Evolutionary conservation across 2,329 filamentous ascomycete species (phyloP), one percentile per base, ranked within the genome.

Genomic region (Apiospora koreana): DNA sequence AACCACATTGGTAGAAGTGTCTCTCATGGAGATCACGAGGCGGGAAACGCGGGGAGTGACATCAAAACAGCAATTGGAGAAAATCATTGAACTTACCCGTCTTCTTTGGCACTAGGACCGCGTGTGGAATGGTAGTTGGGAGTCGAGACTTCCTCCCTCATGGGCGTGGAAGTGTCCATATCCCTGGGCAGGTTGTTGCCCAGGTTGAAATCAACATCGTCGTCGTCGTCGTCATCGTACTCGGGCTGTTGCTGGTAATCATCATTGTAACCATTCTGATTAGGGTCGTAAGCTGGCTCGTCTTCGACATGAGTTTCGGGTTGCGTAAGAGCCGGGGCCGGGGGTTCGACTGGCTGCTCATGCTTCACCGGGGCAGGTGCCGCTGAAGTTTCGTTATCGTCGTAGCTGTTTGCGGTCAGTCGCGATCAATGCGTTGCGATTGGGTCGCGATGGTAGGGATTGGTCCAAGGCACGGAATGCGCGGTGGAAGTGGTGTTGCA

Each of bases 31-130:
- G 31, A 62, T 62, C 54, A 62, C 9, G 54, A 38, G 54, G 54
- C 41, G 23, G 65, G 65, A 65, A 65, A 74, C 41, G 69, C 68
- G 74, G 35, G 66, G 46, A 72, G 68, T 31, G 66, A 62, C 31
- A 62, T 31, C 25, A 72, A 62, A 38, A n/a, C 35, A 62, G 54
- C 54, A 71, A 69, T 69, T 69, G 73, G 71, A 76, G 72, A 71
- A 74, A 72, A 74, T 74, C 73, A 76, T 74, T 71, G 69, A 75
- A 90, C 94, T 95, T 91, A 97, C 94, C 94, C 94, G 80, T 97
- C 94, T 89, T 97, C 94, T 83, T 97, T 97, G 70, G 95, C 93
- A 72, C 91, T 92, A 72, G 93, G 90, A 71, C 87, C 89, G 74
- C 85, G 83, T 16, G 76, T 72, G 1, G 77, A 73, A 70, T 79